Evolutionary conservation across 78 protist species (phyloP), one percentile per base, ranked within the genome.

Genomic region (Diacronema lutheri): DNA sequence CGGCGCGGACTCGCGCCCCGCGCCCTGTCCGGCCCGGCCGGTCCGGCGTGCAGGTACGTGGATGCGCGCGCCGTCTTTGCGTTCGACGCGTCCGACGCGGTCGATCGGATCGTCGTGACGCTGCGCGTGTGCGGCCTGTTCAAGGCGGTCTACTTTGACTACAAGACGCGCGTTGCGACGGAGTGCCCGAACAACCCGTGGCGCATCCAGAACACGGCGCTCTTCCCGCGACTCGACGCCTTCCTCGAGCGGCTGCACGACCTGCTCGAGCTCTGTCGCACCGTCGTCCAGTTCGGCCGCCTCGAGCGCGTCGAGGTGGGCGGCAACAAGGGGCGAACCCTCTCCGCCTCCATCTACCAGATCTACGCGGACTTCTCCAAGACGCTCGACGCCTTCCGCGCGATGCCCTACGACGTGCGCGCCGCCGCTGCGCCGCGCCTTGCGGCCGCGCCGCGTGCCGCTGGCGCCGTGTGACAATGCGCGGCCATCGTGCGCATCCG

Each of bases 291-390:
- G 44, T 92, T 90, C 77, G 21, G 13, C 78, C 41, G 57, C 73
- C 82, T 94, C 38, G 91, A 92, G 61, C 65, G 50, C 68, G 62
- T 92, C 46, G 93, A 93, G 72, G 60, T 93, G 35, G 93, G 93
- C 44, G 94, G 96, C 37, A 60, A 87, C 37, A 87, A 88, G 57
- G 94, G 86, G 10, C 44, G 64, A 26, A 61, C 38, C 9, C 88
- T 83, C 83, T 46, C 80, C 16, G 62, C 62, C 7, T 73, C 80
- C 0, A 40, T 69, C 9, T 4, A 10, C n/a, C 80, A 82, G 50
- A 82, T 82, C 61, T 37, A 31, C 25, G 29, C 76, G 10, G 86
- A 82, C 50, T 82, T 66, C 65, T 6, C 16, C 38, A 1, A 7
- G 19, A 35, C n/a, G 16, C 6, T 33, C 66, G 56, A 16, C 44